These are phyloP conservation scores for Guadua angustifolia DNA, from an alignment of 176 grass and related monocot genomes.

Conservation along the genomic window DNA sequence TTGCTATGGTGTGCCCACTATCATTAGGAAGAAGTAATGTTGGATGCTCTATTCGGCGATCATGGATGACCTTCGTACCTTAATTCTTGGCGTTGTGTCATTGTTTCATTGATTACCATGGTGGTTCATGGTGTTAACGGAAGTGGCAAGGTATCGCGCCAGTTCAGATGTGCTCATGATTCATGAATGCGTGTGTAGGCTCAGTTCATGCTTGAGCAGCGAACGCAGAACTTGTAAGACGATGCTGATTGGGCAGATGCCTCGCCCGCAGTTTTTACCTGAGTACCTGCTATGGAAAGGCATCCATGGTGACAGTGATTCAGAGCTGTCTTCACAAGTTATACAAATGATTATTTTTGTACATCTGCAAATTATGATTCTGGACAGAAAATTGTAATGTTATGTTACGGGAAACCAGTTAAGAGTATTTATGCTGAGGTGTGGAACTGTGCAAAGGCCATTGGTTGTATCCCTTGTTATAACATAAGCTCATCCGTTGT, in stretches of 20 bases:
- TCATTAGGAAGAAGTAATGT: conserved; percentile 59
- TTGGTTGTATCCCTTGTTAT: neutral
- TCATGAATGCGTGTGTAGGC: neutral
- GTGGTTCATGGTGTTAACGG: neutral
- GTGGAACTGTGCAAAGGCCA: neutral
- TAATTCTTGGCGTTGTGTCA: neutral
- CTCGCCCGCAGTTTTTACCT: neutral
- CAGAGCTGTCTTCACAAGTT: neutral
- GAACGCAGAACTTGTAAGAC: neutral
- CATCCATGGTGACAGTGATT: neutral
- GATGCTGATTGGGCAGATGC: neutral
- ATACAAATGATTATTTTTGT: conserved; percentile 8
- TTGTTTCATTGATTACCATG: neutral
- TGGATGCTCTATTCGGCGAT: neutral
- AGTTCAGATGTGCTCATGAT: neutral
- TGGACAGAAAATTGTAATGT: conserved; percentile 21
- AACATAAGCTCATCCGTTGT: neutral
- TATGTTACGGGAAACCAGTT: conserved; percentile 25
- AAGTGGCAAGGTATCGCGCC: neutral
- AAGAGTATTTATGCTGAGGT: conserved; percentile 2
- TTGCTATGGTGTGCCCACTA: conserved; percentile 85
- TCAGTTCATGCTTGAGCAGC: neutral
- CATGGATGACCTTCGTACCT: neutral
- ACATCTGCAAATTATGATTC: conserved; percentile 28
- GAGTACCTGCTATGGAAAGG: neutral